Base-by-base conservation (phyloP, 2,329 filamentous ascomycete species). In the Botryotinia convoluta region DNA sequence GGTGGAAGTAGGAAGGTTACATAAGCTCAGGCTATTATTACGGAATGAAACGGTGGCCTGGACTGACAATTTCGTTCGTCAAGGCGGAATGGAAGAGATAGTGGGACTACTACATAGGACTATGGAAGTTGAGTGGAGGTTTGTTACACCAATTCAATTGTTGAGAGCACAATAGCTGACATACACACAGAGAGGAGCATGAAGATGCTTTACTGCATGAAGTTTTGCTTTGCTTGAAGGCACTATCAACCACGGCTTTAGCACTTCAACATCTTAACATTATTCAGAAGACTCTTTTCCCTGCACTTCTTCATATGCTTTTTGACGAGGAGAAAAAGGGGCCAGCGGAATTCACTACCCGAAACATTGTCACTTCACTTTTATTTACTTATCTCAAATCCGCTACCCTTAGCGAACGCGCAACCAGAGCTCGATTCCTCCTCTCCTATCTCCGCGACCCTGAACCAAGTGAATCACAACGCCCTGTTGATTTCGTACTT, bases 261-360 rank as follows among this genome's bases (percentile, higher is more conserved):
- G 96, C 94, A 1, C 86, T 98, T 79, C 89, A 92, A 77, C 93
- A 95, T 80, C 88, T 99, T 12, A 88, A 93, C 77, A 89, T 90
- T 16, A 93, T 97, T 73, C 93, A 97, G 77, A 85, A 86, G 9
- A 91, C 91, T 0, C 86, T 99, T 14, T 98, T 98, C 79, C 94
- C 95, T 2, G 93, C 93, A 39, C 85, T 99, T 64, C 84, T 98
- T 64, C 89, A 89, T 74, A 94, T 98, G 91, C 86, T 98, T 59
- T 98, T 98, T 79, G 95, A 98, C 79, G 93, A 97, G n/a, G 95
- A 98, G 81, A 97, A 95, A 85, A 98, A 98, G 82, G 96, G 96
- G 0, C 96, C 96, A 0, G 97, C 93, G 84, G 96, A 99, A 82
- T 99, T 97, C 82, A 96, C 93, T 7, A 98, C 96, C 20, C 91